Conservation (phyloP, 768 basidiomycete genomes). For the Tricholoma matsutake region DNA sequence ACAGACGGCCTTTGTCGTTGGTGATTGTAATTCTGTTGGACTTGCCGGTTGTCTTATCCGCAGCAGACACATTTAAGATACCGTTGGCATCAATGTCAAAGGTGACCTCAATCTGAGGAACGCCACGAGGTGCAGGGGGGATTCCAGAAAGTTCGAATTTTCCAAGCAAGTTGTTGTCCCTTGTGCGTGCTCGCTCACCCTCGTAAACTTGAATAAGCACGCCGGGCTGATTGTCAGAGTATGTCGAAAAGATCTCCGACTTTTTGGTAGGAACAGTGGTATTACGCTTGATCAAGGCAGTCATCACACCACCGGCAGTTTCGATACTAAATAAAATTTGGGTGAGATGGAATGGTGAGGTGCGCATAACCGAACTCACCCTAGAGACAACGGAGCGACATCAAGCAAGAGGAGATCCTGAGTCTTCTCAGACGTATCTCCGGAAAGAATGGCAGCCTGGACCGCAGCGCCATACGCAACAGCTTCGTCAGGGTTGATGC, state of each 20-base stretch:
- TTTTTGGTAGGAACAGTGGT: slow-evolving; percentile 99
- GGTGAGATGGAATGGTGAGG: slow-evolving; percentile 26
- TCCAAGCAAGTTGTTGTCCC: slow-evolving; percentile 98
- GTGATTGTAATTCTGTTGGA: slow-evolving; percentile 92
- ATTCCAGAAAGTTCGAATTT: slow-evolving; percentile 98
- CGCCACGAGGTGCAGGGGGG: slow-evolving; percentile 95
- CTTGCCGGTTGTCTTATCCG: slow-evolving; percentile 97
- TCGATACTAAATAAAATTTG: slow-evolving; percentile 63
- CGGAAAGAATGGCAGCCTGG: slow-evolving; percentile 96
- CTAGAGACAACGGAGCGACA: slow-evolving; percentile 84
- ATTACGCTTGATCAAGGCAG: slow-evolving; percentile 96
- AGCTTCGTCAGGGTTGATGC: slow-evolving; percentile 99
- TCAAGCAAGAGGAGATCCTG: slow-evolving; percentile 95
- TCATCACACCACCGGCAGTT: slow-evolving; percentile 99
- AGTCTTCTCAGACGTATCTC: slow-evolving; percentile 97
- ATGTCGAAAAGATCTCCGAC: slow-evolving; percentile 97
- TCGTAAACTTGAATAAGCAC: slow-evolving; percentile 98
- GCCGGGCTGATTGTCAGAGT: slow-evolving; percentile 98
- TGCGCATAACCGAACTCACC: slow-evolving; percentile 25
- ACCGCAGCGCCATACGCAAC: slow-evolving; percentile 99
- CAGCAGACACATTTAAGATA: slow-evolving; percentile 92
- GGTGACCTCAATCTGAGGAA: slow-evolving; percentile 96
- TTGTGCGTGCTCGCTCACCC: slow-evolving; percentile 97
- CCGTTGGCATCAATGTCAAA: slow-evolving; percentile 98
- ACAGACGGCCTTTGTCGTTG: slow-evolving; percentile 95